A percentile compares a stretch with the other conserved stretches of the same genome.
Evolutionary conservation across 169 alveolate species (phyloP).

Genomic region (Eimeria falciformis): DNA sequence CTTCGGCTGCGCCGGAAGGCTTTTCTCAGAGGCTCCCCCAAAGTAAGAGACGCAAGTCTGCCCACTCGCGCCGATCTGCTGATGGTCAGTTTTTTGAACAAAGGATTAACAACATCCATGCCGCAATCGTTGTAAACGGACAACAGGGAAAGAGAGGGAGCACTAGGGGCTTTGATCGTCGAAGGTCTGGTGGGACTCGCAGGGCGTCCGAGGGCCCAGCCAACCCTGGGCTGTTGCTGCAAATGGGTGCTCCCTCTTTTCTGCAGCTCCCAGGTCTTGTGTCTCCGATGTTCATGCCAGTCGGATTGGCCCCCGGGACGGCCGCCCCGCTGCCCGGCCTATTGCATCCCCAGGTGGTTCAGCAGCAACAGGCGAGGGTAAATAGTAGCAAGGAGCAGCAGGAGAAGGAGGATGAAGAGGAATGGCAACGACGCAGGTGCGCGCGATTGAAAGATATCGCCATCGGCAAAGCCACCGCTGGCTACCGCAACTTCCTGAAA

Average conservation of each 20-base stretch:
- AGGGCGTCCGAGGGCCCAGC: slow-evolving; percentile 45
- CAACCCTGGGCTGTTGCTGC: slow-evolving; percentile 61
- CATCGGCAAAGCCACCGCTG: slow-evolving; percentile 84
- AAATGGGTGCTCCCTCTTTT: slow-evolving; percentile 71
- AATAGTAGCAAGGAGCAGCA: slow-evolving; percentile 71
- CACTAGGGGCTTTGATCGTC: slow-evolving; percentile 62
- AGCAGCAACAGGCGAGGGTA: slow-evolving; percentile 60
- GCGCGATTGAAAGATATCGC: slow-evolving; percentile 85
- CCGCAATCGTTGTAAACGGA: slow-evolving; percentile 44
- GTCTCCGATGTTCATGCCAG: slow-evolving; percentile 77
- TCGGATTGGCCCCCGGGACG: slow-evolving; percentile 49
- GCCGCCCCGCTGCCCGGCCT: slow-evolving; percentile 52
- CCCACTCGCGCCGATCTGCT: slow-evolving; percentile 67
- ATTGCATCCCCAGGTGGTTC: slow-evolving; percentile 61
- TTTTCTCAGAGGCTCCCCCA: slow-evolving; percentile 26
- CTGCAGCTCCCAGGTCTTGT: slow-evolving; percentile 75
- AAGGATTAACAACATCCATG: background rate
- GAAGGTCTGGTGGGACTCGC: slow-evolving; percentile 56
- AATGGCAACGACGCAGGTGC: slow-evolving; percentile 77
- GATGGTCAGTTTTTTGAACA: slow-evolving; percentile 44
- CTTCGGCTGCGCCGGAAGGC: slow-evolving; percentile 47
- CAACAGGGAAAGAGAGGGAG: slow-evolving; percentile 66
- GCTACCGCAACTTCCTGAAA: slow-evolving; percentile 82
- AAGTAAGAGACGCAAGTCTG: slow-evolving; percentile 57
- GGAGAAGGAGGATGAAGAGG: slow-evolving; percentile 73